A percentile compares a stretch with the other conserved stretches of the same genome.
Evolutionary conservation across 176 grass and related monocot genomes (phyloP).

Genomic region (Aegilops longissima): DNA sequence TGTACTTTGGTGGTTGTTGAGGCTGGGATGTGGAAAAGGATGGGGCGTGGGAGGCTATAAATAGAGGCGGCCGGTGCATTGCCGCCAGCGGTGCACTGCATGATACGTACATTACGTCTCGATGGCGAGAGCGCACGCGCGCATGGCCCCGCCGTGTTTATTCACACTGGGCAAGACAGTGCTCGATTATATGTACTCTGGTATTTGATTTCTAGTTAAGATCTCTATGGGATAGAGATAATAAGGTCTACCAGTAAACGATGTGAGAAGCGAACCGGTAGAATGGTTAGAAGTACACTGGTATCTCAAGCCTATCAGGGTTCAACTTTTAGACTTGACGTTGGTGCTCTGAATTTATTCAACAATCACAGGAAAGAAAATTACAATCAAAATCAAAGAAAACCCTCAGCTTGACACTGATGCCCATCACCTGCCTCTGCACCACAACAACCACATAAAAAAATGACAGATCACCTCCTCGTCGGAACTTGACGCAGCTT

Average conservation of each 20-base stretch:
- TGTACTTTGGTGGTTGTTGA: slow-evolving; percentile 2
- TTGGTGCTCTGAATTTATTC: no score
- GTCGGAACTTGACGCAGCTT: no score
- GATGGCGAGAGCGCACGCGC: background rate
- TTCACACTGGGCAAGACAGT: background rate
- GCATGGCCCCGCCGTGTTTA: background rate
- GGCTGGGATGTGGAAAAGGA: slow-evolving; percentile 10
- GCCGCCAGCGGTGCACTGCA: background rate
- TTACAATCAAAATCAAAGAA: no score
- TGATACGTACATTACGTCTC: background rate
- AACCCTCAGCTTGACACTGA: no score
- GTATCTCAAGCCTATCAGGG: no score
- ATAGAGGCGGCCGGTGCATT: background rate
- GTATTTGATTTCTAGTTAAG: background rate
- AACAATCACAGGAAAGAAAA: no score
- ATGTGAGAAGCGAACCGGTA: background rate
- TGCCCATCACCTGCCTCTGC: no score
- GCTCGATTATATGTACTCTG: background rate
- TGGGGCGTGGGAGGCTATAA: slow-evolving; percentile 11
- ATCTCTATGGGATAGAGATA: background rate
- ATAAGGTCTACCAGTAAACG: background rate
- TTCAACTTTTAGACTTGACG: no score
- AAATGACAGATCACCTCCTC: no score
- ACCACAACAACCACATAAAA: no score
- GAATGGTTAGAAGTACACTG: no score